A percentile compares a stretch with the other conserved stretches of the same genome.
Conservation (phyloP, 2,329 filamentous ascomycete genomes). For the Trichophyton benhamiae region DNA sequence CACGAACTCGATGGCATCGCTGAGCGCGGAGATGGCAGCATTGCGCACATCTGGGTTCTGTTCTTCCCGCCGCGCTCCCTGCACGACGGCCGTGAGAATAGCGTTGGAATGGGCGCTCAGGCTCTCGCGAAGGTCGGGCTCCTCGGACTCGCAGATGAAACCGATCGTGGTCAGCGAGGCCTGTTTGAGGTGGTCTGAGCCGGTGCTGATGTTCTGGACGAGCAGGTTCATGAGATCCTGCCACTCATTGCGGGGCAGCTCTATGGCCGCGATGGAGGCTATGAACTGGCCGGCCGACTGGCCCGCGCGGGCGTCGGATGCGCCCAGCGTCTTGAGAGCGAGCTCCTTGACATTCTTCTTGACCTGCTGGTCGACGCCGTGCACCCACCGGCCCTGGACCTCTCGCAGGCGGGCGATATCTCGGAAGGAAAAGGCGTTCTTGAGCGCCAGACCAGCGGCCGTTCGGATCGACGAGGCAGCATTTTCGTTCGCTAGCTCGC, state of each 20-base stretch:
- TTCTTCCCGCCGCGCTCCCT: slow-evolving; percentile 95
- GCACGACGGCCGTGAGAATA: slow-evolving; percentile 93
- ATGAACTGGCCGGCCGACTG: slow-evolving; percentile 89
- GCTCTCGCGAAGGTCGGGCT: slow-evolving; percentile 68
- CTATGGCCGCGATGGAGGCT: slow-evolving; percentile 85
- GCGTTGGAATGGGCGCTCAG: slow-evolving; percentile 85
- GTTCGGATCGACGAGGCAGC: slow-evolving; percentile 74
- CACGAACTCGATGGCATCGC: slow-evolving; percentile 95
- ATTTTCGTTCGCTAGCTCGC: slow-evolving; percentile 84
- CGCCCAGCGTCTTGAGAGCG: slow-evolving; percentile 75
- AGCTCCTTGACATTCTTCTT: slow-evolving; percentile 82
- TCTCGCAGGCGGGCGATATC: slow-evolving; percentile 77
- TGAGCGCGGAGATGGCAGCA: slow-evolving; percentile 84
- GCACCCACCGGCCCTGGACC: slow-evolving; percentile 86
- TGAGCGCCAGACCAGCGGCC: slow-evolving; percentile 88
- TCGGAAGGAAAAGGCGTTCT: slow-evolving; percentile 94
- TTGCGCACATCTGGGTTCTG: slow-evolving; percentile 78
- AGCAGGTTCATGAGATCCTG: slow-evolving; percentile 75
- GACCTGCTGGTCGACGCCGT: slow-evolving; percentile 65
- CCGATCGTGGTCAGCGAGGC: slow-evolving; percentile 91
- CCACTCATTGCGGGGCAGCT: slow-evolving; percentile 89
- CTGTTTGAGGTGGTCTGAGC: slow-evolving; percentile 81
- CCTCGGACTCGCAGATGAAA: slow-evolving; percentile 94
- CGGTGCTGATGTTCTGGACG: slow-evolving; percentile 84
- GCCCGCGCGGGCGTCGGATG: slow-evolving; percentile 68